Evolutionary conservation across 2,329 filamentous ascomycete genomes (phyloP), one percentile per base, ranked within the genome.

Genomic region (Fusarium penzigii): DNA sequence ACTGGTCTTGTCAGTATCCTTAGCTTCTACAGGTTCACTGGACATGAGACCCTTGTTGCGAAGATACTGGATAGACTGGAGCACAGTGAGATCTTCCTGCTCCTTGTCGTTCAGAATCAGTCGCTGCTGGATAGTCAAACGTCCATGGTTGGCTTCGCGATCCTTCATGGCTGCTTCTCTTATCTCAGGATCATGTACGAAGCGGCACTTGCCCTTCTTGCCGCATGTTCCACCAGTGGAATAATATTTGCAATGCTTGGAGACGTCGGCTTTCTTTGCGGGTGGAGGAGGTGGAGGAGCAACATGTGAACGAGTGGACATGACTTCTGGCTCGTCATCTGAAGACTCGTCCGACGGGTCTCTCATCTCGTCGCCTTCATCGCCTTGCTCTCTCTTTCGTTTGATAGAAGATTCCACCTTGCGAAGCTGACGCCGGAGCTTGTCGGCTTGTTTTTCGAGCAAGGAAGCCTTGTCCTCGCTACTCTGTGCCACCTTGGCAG

Each of bases 181-280:
- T 52, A 85, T 80, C 56, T 81, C 79, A 16, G 80, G 78, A 66
- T 88, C 85, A 68, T 88, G 85, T 58, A 86, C 83, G 72, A 88
- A 88, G 72, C 85, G 85, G 76, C 85, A 88, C 83, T 87, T 87
- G 83, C 83, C 83, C 80, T 86, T 86, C 78, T 88, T 88, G 47
- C 84, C 85, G 71, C 85, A 88, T 52, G 78, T 85, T 55, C 85
- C 85, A 59, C 85, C 85, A 47, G 84, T 87, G 39, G 84, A 85
- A 67, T 82, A 88, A 70, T 88, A 88, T 72, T 88, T 88, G 81
- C 85, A 88, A 65, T 87, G 84, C 58, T 81, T 83, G 46, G 81
- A 78, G 40, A 85, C 78, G 63, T 87, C 84, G 45, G 84, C 83
- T 66, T 80, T 78, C 69, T 81, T 77, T 56, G 79, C 69, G 58